A percentile compares a stretch with the other conserved stretches of the same genome.
These are phyloP conservation scores for Kalanchoe fedtschenkoi DNA, from an alignment of 164 flowering plant species.

Conservation along the genomic window DNA sequence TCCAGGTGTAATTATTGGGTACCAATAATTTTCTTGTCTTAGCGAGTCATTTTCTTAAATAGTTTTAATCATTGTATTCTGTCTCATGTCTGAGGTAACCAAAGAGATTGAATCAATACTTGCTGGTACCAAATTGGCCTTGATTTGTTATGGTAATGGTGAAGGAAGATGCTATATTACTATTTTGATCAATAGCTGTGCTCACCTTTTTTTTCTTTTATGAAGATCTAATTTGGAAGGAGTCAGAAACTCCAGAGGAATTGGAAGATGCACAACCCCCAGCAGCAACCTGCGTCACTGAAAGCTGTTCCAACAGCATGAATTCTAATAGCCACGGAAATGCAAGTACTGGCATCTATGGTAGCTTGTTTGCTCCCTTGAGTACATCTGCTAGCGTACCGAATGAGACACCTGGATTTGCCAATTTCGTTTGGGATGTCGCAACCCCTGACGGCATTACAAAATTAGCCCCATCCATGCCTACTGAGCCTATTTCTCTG, in stretches of 20 bases:
- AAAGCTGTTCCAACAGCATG: constrained; percentile 28
- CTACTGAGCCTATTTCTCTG: constrained; percentile 50
- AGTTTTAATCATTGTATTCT: neutral
- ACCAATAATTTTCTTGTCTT: neutral
- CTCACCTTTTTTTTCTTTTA: neutral
- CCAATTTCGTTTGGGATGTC: constrained; percentile 33
- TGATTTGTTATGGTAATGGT: neutral
- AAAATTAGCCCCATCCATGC: constrained; percentile 24
- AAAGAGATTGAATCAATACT: neutral
- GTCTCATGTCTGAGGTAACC: neutral
- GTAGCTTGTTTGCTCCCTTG: constrained; percentile 57
- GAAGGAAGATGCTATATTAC: neutral
- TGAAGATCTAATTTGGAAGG: constrained; percentile 17
- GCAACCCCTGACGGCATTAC: constrained; percentile 21
- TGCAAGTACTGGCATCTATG: constrained; percentile 39
- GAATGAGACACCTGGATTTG: constrained; percentile 33
- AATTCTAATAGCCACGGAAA: constrained; percentile 28
- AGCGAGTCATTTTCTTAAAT: neutral
- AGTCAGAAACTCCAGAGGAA: constrained; percentile 23
- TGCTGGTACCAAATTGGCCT: neutral
- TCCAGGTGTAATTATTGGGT: too few relatives aligned
- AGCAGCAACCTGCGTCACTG: constrained; percentile 18
- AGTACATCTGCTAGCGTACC: constrained; percentile 33
- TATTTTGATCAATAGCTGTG: neutral
- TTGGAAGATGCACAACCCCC: constrained; percentile 23